Evolutionary conservation across 2,329 filamentous ascomycete genomes (phyloP), one percentile per base, ranked within the genome.

Genomic region (Nemania serpens): DNA sequence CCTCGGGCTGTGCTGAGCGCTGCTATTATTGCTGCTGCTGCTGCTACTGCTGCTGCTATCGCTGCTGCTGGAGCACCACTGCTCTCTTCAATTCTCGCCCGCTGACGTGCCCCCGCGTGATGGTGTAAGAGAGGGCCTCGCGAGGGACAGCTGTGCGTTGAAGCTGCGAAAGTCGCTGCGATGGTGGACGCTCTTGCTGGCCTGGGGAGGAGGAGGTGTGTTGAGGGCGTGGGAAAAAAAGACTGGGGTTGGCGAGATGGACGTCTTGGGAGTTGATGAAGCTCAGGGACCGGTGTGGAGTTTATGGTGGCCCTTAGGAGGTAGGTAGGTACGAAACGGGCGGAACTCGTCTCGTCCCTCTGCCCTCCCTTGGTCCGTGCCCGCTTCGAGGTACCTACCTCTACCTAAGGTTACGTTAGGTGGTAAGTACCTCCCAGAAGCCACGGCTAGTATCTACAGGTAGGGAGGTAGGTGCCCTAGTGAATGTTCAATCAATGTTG

Each of bases 1-100:
- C 70, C 70, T 67, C 66, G 66, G 65, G 55, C 54, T 58, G 36
- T 58, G 58, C 57, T 55, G n/a, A 45, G 39, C 39, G 51, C 37
- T 59, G 42, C 43, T 47, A 17, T 12, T n/a, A 4, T 10, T 36
- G 37, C 20, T 55, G 36, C 33, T 48, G 43, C n/a, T 55, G 43
- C 18, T 33, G 34, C 36, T 55, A 34, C 39, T 25, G 45, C 20
- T 49, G 36, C 33, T 48, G 43, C n/a, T 55, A 29, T 10, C 29
- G 22, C 36, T 55, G 25, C 17, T 50, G 47, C 34, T 57, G 25
- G 25, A 29, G 25, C 7, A 29, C 25, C 25, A 22, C 55, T 61
- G 51, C 47, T 58, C 42, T 55, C 55, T 65, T 64, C 66, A 61
- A 59, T 59, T 65, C 43, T 66, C 63, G 61, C 65, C 63, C 59